Conservation (phyloP, 805 yeast genomes). For the Candida methanosorbosa region DNA sequence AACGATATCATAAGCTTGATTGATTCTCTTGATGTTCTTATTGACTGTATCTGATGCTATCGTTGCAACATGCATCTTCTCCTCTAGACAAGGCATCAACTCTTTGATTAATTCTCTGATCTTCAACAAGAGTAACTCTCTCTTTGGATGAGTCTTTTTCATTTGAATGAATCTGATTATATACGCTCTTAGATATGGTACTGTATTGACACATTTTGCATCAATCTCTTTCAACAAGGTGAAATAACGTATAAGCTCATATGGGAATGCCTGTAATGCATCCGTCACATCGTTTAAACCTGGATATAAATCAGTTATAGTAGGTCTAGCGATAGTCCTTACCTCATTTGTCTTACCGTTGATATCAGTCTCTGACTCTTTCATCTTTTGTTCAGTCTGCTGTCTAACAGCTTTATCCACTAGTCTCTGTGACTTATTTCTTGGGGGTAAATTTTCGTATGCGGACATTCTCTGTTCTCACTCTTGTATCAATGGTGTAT, state of each 20-base stretch:
- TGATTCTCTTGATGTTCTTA: constrained; percentile 63
- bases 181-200: constrained; percentile 54
- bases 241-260: constrained; percentile 73
- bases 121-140: constrained; percentile 26
- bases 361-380: background rate
- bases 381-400: background rate
- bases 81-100: constrained; percentile 86
- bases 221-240: constrained; percentile 89
- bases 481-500: too few relatives aligned
- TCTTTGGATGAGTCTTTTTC: constrained; percentile 27
- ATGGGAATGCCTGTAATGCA: constrained; percentile 83
- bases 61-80: constrained; percentile 94
- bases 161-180: constrained; percentile 40
- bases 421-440: constrained; percentile 19
- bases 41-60: constrained; percentile 74
- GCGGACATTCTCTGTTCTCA: too few relatives aligned
- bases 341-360: too few relatives aligned
- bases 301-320: constrained; percentile 45
- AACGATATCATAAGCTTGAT: constrained; percentile 72
- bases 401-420: constrained; percentile 14
- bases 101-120: constrained; percentile 47
- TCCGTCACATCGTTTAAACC: constrained; percentile 90
- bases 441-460: constrained; percentile 16
- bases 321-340: too few relatives aligned
- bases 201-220: constrained; percentile 76